These are phyloP conservation scores for Pichia membranifaciens DNA, from an alignment of 805 yeast genomes.

Conservation along the genomic window DNA sequence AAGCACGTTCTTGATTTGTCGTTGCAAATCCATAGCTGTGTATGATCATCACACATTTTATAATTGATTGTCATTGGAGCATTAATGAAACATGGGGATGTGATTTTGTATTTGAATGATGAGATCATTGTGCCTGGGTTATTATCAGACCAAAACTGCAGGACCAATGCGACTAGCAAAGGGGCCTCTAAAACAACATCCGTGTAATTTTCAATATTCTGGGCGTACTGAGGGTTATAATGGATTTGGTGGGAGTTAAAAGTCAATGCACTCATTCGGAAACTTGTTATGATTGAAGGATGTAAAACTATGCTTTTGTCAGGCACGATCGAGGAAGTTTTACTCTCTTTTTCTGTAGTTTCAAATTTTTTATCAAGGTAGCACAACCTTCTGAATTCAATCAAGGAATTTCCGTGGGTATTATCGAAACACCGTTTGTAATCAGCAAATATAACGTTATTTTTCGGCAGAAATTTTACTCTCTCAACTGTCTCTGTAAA, in stretches of 20 bases:
- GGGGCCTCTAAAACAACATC: constrained; percentile 77
- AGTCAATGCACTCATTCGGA: constrained; percentile 68
- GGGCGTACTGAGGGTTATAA: constrained; percentile 54
- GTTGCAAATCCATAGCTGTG: constrained; percentile 25
- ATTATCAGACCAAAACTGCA: constrained; percentile 38
- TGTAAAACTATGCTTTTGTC: constrained; percentile 26
- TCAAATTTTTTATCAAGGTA: constrained; percentile 45
- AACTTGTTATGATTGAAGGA: constrained; percentile 40
- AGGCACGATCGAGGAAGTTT: constrained; percentile 12
- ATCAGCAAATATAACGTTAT: constrained; percentile 43
- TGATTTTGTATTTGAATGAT: constrained; percentile 43
- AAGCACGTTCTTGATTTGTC: constrained; percentile 14
- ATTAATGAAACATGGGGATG: constrained; percentile 43
- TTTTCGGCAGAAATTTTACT: constrained; percentile 31
- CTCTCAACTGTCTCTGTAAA: constrained; percentile 51
- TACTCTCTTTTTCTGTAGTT: background rate
- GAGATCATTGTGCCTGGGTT: constrained; percentile 16
- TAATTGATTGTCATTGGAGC: constrained; percentile 30
- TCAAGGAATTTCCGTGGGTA: constrained; percentile 21
- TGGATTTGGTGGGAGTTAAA: constrained; percentile 85
- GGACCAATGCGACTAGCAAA: constrained; percentile 52
- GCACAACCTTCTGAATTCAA: constrained; percentile 56
- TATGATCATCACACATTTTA: constrained; percentile 2
- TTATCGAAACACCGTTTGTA: constrained; percentile 44
- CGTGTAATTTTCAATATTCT: constrained; percentile 51